These are phyloP conservation scores for Blastocystis sp. DNA, from an alignment of 352 stramenopile genomes.

Conservation along the genomic window DNA sequence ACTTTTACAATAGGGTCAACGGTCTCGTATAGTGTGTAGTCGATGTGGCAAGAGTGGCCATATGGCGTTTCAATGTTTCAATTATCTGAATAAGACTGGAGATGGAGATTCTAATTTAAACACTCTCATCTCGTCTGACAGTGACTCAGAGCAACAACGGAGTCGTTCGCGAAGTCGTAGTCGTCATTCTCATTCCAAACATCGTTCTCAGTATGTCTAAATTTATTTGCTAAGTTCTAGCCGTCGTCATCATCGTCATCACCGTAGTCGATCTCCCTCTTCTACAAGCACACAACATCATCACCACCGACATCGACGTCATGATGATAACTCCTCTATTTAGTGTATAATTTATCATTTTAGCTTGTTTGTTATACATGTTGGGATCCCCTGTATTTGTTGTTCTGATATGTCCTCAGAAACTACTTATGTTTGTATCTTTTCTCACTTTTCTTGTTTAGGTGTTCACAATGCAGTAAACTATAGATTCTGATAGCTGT, in stretches of 20 bases:
- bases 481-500: neutral
- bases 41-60: conserved; percentile 32
- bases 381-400: neutral
- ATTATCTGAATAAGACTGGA: conserved; percentile 13
- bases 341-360: conserved; percentile 23
- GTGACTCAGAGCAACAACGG: neutral
- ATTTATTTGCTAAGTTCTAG: neutral
- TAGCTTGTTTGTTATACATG: neutral
- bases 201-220: neutral
- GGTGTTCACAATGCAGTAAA: neutral
- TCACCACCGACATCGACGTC: neutral
- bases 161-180: conserved; percentile 26
- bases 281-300: neutral
- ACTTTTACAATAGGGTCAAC: neutral
- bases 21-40: conserved; percentile 23
- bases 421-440: neutral
- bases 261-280: neutral
- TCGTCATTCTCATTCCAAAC: neutral
- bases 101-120: neutral
- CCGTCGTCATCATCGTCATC: neutral
- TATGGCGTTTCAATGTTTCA: conserved; percentile 58
- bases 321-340: neutral
- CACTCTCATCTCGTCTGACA: neutral
- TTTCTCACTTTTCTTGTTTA: neutral
- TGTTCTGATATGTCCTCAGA: neutral